Conservation (phyloP, 1,284 basidiomycete species). For the Rhodotorula sp. region DNA sequence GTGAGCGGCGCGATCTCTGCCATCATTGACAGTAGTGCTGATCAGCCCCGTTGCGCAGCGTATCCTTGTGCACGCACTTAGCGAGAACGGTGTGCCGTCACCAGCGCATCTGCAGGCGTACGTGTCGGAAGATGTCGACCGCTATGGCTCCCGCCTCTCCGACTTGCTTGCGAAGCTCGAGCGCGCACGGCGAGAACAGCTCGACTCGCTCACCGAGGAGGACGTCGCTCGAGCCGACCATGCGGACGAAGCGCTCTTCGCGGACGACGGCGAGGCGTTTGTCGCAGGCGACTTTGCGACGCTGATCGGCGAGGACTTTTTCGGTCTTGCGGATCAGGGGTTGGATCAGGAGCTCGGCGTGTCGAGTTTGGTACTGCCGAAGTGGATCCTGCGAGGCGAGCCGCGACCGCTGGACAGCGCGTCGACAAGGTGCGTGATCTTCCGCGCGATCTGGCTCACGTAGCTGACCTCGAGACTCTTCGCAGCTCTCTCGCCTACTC, state of each 20-base stretch:
- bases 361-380: slow-evolving; percentile 74
- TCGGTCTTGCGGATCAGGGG: slow-evolving; percentile 82
- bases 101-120: slow-evolving; percentile 78
- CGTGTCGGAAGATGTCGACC: slow-evolving; percentile 81
- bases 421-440: slow-evolving; percentile 4
- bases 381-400: slow-evolving; percentile 71
- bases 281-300: slow-evolving; percentile 82
- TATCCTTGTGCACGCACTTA: slow-evolving; percentile 84
- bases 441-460: slow-evolving; percentile 44
- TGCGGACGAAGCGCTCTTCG: slow-evolving; percentile 58
- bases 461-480: slow-evolving; percentile 43
- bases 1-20: slow-evolving; percentile 52
- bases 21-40: neutral
- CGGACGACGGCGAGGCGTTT: slow-evolving; percentile 68
- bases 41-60: slow-evolving; percentile 57
- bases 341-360: slow-evolving; percentile 78
- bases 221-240: neutral
- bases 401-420: slow-evolving; percentile 41
- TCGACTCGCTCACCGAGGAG: slow-evolving; percentile 48
- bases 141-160: slow-evolving; percentile 69
- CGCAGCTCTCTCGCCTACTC: slow-evolving; percentile 56
- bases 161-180: slow-evolving; percentile 84
- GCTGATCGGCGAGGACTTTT: slow-evolving; percentile 85
- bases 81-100: slow-evolving; percentile 76
- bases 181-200: slow-evolving; percentile 74